Evolutionary conservation across 805 yeast species (phyloP), one percentile per base, ranked within the genome.

Genomic region (Ogataea thermomethanolica): DNA sequence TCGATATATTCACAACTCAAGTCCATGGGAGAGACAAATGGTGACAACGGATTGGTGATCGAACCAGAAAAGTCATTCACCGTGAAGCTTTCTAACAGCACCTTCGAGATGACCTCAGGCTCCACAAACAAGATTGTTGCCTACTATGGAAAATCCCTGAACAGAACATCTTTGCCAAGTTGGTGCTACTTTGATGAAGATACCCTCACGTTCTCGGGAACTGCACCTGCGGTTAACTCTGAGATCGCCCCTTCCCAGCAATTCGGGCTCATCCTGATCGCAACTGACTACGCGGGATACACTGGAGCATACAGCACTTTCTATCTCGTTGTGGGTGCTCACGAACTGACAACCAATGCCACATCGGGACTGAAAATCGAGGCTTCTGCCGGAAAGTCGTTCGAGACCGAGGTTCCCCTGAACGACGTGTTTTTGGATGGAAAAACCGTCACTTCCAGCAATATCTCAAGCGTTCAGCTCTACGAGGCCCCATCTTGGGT

Each of bases 121-220:
- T 73, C 81, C 3, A 63, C 68, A 22, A 64, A 75, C 39, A 55
- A 68, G 2, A 76, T 84, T 24, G 69, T 74, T 12, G 80, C 81
- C 7, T 87, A 84, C 64, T 84, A 86, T 56, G 96, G 96, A 14
- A 74, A 84, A 48, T 78, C 90, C n/a, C 64, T 71, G 10, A 88
- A 86, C 59, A 77, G 90, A 57, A 76, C 95, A 1, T 91, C 99
- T 3, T 70, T 93, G 41, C 99, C 99, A 27, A 82, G 78, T 56
- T 93, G 99, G 98, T 67, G 88, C 37, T 62, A 65, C 39, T 93
- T 91, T 57, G 81, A 88, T 55, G 54, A 73, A 5, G 66, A 67
- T 39, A 68, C 70, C 27, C 66, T 87, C 48, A 74, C 84, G 14
- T 91, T 89, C 62, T 70, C 78, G 30, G 99, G 99, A 24, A 81